These are phyloP conservation scores for Kodamaea laetipori DNA, from an alignment of 805 yeast species.

Conservation along the genomic window DNA sequence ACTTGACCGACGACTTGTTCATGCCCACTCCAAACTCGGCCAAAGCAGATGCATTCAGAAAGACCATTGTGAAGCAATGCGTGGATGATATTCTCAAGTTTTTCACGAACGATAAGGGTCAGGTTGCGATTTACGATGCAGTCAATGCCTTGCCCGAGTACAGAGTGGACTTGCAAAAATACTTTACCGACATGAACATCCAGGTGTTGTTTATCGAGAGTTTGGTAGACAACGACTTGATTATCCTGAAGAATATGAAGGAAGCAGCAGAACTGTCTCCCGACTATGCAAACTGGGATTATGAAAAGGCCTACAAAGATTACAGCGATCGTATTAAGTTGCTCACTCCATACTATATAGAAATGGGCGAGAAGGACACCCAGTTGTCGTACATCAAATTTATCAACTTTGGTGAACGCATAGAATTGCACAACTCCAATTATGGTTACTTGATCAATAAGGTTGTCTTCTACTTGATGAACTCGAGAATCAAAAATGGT, in stretches of 20 bases:
- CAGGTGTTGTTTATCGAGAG: constrained; percentile 89
- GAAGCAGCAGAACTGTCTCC: constrained; percentile 85
- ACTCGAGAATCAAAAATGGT: constrained; percentile 82
- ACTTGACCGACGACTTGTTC: constrained; percentile 68
- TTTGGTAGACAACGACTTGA: constrained; percentile 67
- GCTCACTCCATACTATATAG: constrained; percentile 71
- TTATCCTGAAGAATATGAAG: constrained; percentile 71
- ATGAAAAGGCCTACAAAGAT: constrained; percentile 71
- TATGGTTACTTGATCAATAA: constrained; percentile 89
- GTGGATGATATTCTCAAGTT: constrained; percentile 68
- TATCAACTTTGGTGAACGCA: constrained; percentile 85
- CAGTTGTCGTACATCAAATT: constrained; percentile 77
- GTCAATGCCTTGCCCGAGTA: constrained; percentile 78
- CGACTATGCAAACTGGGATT: constrained; percentile 79
- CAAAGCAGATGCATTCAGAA: constrained; percentile 56
- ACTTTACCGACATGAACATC: constrained; percentile 58
- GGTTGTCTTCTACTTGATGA: constrained; percentile 90
- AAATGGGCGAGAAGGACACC: constrained; percentile 55
- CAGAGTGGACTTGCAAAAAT: constrained; percentile 57
- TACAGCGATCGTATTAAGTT: constrained; percentile 70
- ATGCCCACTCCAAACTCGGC: constrained; percentile 50
- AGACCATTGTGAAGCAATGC: constrained; percentile 61
- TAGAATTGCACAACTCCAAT: constrained; percentile 76
- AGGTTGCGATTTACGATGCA: constrained; percentile 95
- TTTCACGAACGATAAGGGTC: constrained; percentile 79